Conservation (phyloP, 1,139 yeast genomes). For the Taiozyma sp. region DNA sequence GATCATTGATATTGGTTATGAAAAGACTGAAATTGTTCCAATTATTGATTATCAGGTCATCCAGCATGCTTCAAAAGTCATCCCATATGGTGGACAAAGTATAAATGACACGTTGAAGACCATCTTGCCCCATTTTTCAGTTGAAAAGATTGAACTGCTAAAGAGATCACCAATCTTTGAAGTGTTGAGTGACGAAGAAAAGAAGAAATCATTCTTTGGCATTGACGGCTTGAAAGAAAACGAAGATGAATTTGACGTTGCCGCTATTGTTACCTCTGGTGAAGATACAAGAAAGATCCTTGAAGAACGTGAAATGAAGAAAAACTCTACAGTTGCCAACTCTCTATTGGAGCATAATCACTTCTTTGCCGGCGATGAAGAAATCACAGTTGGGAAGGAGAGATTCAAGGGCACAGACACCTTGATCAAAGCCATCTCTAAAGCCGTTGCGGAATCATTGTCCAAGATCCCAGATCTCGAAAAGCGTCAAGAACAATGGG, state of each 20-base stretch:
- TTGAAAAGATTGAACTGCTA: constrained; percentile 62
- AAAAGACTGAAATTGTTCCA: constrained; percentile 72
- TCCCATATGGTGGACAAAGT: constrained; percentile 55
- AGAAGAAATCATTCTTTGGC: constrained; percentile 55
- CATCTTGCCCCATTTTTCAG: constrained; percentile 52
- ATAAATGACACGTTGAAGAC: constrained; percentile 50
- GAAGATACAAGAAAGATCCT: constrained; percentile 55
- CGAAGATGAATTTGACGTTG: constrained; percentile 69
- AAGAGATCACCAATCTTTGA: constrained; percentile 75
- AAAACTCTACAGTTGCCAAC: constrained; percentile 37
- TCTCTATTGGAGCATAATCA: constrained; percentile 59
- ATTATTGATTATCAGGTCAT: constrained; percentile 64
- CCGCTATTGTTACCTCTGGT: constrained; percentile 79
- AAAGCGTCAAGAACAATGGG: constrained; percentile 82
- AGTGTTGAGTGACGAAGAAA: constrained; percentile 60
- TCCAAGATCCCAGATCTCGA: constrained; percentile 55
- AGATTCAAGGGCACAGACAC: constrained; percentile 73
- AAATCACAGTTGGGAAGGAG: constrained; percentile 69
- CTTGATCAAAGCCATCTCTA: constrained; percentile 50
- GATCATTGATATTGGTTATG: constrained; percentile 77
- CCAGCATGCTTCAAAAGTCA: constrained; percentile 45
- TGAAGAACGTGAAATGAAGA: constrained; percentile 48
- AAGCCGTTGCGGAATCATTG: constrained; percentile 49
- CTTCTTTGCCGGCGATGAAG: constrained; percentile 48
- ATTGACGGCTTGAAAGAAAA: constrained; percentile 34